A percentile compares a stretch with the other conserved stretches of the same genome.
These are phyloP conservation scores for Lepraria neglecta DNA, from an alignment of 495 filamentous ascomycete species.

Conservation along the genomic window DNA sequence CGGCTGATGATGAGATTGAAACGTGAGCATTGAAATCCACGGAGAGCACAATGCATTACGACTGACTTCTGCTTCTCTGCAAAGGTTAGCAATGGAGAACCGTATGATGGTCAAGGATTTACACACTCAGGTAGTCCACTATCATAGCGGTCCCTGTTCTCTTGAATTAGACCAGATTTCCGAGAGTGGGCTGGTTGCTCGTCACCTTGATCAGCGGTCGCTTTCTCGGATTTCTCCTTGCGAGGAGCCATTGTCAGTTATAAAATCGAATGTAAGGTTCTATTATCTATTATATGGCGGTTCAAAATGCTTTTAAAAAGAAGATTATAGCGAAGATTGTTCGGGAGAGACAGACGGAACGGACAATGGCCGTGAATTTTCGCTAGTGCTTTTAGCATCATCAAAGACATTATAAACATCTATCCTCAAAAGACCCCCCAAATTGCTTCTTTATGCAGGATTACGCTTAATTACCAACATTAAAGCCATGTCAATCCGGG, in stretches of 20 bases:
- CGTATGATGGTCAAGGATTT: slow-evolving; percentile 1
- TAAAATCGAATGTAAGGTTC: too few relatives aligned
- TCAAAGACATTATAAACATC: neutral
- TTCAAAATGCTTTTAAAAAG: neutral
- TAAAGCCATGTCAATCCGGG: neutral
- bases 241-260: slow-evolving; percentile 42
- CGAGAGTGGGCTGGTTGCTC: neutral
- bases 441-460: neutral
- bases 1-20: slow-evolving; percentile 38
- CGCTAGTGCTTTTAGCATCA: slow-evolving; percentile 3
- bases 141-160: slow-evolving; percentile 36
- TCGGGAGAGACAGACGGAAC: neutral
- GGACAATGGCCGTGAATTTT: neutral
- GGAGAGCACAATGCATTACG: neutral
- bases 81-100: neutral
- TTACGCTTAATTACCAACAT: neutral
- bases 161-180: neutral
- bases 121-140: slow-evolving; percentile 55
- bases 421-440: slow-evolving; percentile 12
- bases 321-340: neutral
- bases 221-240: slow-evolving; percentile 45
- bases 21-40: slow-evolving; percentile 8
- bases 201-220: slow-evolving; percentile 39
- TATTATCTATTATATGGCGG: neutral
- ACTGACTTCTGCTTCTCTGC: slow-evolving; percentile 54